Base-by-base conservation (phyloP, 495 filamentous ascomycete species). In the Penicillium arizonense region DNA sequence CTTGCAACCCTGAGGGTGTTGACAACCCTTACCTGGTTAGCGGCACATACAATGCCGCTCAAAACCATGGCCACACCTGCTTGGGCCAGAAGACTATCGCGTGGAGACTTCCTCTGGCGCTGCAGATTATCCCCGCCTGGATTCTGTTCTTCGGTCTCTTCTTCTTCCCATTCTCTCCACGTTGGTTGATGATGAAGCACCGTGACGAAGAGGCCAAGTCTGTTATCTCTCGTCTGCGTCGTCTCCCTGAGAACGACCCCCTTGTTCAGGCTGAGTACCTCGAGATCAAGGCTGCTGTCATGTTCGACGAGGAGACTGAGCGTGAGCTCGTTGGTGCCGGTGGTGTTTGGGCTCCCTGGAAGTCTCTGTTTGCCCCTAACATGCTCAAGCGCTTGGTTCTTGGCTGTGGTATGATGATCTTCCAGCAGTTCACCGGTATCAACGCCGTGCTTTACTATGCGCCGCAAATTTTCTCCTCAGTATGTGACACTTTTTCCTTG, bases 121-220 rank as follows among this genome's bases (percentile, higher is more conserved):
- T 79, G 36, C 69, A 73, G 55, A 72, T 77, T 13, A 62, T 78
- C 7, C 87, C 87, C 16, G 88, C 82, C 11, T 72, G 85, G 52
- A 75, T 89, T 35, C 77, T 93, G n/a, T 76, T 89, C 56, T 62
- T 79, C 48, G 86, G 87, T 23, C 77, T 91, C 59, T 86, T 87
- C 75, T 89, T 86, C 68, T 82, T 89, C 61, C 89, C 89, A 11
- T 80, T 83, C 62, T 87, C 83, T 23, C 89, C 89, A 2, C 80
- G 89, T 53, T 91, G 89, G 89, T 72, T 91, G 24, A 88, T 87
- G 16, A 79, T 79, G 59, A 84, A 89, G 70, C 86, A 88, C 63
- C 79, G 86, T n/a, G 89, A 88, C 77, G 87, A 91, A 23, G 87
- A 94, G 53, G 79, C 81, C 13, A 75, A 85, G 39, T 56, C 71